Conservation (phyloP, 176 grass and related monocot species). For the Ensete glaucum region DNA sequence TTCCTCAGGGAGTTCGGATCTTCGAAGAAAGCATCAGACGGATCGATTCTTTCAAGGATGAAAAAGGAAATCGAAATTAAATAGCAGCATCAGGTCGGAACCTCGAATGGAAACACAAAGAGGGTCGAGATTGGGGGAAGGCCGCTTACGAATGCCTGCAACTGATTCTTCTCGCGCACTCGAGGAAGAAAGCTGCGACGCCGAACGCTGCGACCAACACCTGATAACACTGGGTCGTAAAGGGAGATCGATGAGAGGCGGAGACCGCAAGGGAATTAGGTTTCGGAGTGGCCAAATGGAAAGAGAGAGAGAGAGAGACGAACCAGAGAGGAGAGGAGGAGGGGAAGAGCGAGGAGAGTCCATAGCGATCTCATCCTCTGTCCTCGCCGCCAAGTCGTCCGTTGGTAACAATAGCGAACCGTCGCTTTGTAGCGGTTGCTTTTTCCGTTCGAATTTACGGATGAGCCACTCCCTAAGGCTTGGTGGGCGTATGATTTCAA, state of each 20-base stretch:
- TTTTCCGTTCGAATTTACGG: no score
- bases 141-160: constrained; percentile 62
- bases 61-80: constrained; percentile 17
- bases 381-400: background rate
- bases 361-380: background rate
- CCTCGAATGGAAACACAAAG: constrained; percentile 7
- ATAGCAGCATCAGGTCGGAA: constrained; percentile 1
- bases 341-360: constrained; percentile 30
- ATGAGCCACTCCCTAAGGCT: no score
- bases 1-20: constrained; percentile 88
- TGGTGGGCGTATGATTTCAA: no score
- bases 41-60: constrained; percentile 51
- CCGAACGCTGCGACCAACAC: constrained; percentile 36
- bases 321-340: constrained; percentile 39
- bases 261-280: background rate
- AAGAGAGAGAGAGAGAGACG: background rate
- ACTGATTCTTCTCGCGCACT: constrained; percentile 73
- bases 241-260: constrained; percentile 3
- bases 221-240: constrained; percentile 13
- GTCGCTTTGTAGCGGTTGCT: background rate
- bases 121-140: background rate
- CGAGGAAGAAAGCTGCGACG: constrained; percentile 60
- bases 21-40: constrained; percentile 68
- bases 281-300: background rate
- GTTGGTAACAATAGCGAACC: background rate